A percentile compares a stretch with the other conserved stretches of the same genome.
phyloP scores from a whole-genome alignment of 2,329 filamentous ascomycete genomes.

The Sporothrix protearum region DNA sequence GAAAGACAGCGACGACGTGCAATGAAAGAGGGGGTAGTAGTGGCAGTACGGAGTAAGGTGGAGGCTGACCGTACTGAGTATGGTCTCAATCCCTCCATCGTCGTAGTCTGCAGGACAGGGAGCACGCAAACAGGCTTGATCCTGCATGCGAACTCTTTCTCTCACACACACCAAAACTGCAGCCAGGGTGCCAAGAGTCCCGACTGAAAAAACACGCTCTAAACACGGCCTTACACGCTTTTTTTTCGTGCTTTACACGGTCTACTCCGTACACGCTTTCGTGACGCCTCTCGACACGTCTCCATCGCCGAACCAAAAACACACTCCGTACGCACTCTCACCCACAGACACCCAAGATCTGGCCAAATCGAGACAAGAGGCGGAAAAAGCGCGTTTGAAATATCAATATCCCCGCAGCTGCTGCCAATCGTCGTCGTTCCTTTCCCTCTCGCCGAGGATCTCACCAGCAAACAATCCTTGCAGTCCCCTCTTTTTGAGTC shows the following conservation, averaged over 20 bases:
- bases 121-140: constrained; percentile 17
- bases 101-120: not conserved
- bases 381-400: constrained; percentile 20
- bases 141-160: constrained; percentile 13
- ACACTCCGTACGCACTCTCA: not conserved
- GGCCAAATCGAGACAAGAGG: constrained; percentile 10
- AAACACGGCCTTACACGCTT: constrained; percentile 5
- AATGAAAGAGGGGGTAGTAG: constrained; percentile 5
- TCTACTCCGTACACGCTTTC: constrained; percentile 8
- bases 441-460: not conserved
- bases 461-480: not conserved
- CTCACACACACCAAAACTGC: not conserved
- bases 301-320: constrained; percentile 8
- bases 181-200: not conserved
- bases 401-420: constrained; percentile 12
- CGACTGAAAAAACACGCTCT: constrained; percentile 1
- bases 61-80: constrained; percentile 6
- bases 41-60: not conserved
- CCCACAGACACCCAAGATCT: constrained; percentile 3
- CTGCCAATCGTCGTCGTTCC: constrained; percentile 20
- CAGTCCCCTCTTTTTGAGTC: not conserved
- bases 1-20: constrained; percentile 3
- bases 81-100: constrained; percentile 3
- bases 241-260: not conserved
- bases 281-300: constrained; percentile 12